Conservation (phyloP, 2,329 filamentous ascomycete genomes). For the Hyphodiscus sp. region DNA sequence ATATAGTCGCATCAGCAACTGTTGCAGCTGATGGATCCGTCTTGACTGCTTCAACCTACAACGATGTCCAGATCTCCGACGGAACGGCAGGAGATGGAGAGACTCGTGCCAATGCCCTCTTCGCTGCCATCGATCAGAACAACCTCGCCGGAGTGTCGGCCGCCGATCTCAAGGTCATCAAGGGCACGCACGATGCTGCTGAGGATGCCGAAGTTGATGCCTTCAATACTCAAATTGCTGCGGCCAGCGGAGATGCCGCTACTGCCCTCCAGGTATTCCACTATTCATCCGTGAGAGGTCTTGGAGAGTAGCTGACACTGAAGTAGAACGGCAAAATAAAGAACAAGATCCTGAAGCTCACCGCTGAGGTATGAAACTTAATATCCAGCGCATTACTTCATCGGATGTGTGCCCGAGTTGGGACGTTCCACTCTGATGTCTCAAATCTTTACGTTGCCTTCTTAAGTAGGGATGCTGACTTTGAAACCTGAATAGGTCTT, state of each 20-base stretch:
- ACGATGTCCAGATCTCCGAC: constrained; percentile 41
- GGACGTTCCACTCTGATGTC: too few species aligned
- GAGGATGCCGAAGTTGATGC: constrained; percentile 47
- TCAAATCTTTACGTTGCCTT: too few species aligned
- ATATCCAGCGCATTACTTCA: too few species aligned
- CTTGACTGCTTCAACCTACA: constrained; percentile 33
- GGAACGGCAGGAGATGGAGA: constrained; percentile 40
- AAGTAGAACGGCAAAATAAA: constrained; percentile 47
- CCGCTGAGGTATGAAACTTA: constrained; percentile 43
- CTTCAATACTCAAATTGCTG: constrained; percentile 49
- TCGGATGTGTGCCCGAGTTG: too few species aligned
- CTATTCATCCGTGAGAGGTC: neutral
- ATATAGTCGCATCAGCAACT: constrained; percentile 8
- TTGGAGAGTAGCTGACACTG: too few species aligned
- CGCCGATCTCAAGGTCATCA: constrained; percentile 42
- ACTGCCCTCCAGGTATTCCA: constrained; percentile 40
- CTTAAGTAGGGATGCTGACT: too few species aligned
- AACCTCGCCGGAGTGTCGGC: constrained; percentile 38
- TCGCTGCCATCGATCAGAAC: constrained; percentile 34
- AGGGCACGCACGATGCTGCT: constrained; percentile 44
- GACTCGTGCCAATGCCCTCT: constrained; percentile 38
- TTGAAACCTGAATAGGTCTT: too few species aligned
- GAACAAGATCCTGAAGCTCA: constrained; percentile 55
- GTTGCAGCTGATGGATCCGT: constrained; percentile 23
- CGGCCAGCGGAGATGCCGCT: constrained; percentile 38